Evolutionary conservation across 768 basidiomycete species (phyloP).

Genomic region (Peribolospora kevripleyi): DNA sequence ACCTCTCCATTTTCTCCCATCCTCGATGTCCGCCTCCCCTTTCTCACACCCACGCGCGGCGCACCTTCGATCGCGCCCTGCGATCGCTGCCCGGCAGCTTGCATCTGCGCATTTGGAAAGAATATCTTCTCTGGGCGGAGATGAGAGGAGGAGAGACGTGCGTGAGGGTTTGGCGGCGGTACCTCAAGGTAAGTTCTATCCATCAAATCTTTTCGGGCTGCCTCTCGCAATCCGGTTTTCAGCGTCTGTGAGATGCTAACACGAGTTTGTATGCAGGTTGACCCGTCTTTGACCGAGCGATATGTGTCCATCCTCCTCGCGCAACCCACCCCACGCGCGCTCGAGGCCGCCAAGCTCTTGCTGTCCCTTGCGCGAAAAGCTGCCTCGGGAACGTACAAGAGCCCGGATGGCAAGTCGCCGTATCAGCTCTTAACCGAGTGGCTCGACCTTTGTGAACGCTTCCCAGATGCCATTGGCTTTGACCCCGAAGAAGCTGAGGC

Average conservation of each 20-base stretch:
- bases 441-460: constrained; percentile 70
- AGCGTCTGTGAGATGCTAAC: not conserved
- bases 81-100: constrained; percentile 81
- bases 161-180: constrained; percentile 62
- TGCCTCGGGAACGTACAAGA: constrained; percentile 52
- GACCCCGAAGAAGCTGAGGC: constrained; percentile 47
- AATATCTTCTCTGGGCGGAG: constrained; percentile 77
- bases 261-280: constrained; percentile 13
- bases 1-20: constrained; percentile 70
- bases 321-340: constrained; percentile 38
- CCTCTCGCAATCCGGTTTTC: not conserved
- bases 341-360: constrained; percentile 80
- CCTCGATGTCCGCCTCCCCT: constrained; percentile 62
- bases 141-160: constrained; percentile 49
- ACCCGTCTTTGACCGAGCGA: constrained; percentile 20
- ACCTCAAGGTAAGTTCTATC: constrained; percentile 56
- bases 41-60: constrained; percentile 69
- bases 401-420: constrained; percentile 79
- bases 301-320: constrained; percentile 20
- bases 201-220: constrained; percentile 16
- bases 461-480: constrained; percentile 77
- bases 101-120: constrained; percentile 73
- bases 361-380: constrained; percentile 65
- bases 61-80: constrained; percentile 79
- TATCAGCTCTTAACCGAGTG: constrained; percentile 84